Percentiles rank a stretch among this genome's conserved stretches.
These are phyloP conservation scores for Blastocystis sp. DNA, from an alignment of 352 stramenopile species.

Conservation along the genomic window DNA sequence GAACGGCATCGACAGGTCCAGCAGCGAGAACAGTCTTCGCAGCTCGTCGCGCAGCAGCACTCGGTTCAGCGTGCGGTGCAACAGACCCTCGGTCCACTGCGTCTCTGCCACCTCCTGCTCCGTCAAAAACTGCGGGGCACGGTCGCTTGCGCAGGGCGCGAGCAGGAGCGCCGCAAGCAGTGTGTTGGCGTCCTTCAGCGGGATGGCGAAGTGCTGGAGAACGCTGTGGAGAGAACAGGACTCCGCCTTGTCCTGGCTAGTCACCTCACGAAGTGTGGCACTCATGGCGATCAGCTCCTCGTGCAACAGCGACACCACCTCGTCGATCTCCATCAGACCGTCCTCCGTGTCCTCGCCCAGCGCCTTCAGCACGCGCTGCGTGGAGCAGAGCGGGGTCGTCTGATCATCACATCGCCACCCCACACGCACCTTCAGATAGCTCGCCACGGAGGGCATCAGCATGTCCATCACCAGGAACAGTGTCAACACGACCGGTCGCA, in stretches of 20 bases:
- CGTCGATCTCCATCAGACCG: conserved; percentile 10
- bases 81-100: background rate
- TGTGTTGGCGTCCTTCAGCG: background rate
- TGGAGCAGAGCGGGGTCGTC: conserved; percentile 1
- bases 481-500: background rate
- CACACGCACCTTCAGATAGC: background rate
- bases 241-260: background rate
- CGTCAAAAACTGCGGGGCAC: background rate
- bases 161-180: background rate
- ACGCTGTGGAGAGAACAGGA: background rate
- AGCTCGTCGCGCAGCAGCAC: conserved; percentile 56
- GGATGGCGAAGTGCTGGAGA: background rate
- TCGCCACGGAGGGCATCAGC: conserved; percentile 5
- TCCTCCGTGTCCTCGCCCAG: background rate
- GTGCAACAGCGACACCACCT: conserved; percentile 6
- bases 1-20: conserved; percentile 15
- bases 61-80: background rate
- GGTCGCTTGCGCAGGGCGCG: background rate
- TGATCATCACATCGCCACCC: background rate
- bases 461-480: conserved; percentile 46
- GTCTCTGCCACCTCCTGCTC: background rate
- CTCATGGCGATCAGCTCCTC: conserved; percentile 29
- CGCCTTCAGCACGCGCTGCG: background rate
- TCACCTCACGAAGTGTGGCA: background rate
- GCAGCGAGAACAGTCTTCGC: conserved; percentile 19